Percentiles rank a stretch among this genome's conserved stretches.
Evolutionary conservation across 2,329 filamentous ascomycete species (phyloP).

Genomic region (Onygenales sp.): DNA sequence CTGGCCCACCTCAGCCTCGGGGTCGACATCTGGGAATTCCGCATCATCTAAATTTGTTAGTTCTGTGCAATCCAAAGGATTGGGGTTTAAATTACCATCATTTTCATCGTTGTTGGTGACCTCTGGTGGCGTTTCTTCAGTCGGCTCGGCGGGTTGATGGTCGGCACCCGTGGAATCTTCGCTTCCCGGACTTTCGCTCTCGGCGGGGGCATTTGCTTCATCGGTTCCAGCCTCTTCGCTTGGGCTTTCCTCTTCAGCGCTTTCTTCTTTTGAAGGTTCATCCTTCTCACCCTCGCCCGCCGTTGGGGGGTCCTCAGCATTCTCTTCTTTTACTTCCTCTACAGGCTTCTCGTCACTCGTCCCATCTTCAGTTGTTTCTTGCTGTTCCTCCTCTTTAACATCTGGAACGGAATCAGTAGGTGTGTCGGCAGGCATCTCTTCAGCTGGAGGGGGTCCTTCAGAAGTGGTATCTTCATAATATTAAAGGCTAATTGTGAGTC

Average conservation of each 20-base stretch:
- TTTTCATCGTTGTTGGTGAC: slow-evolving; percentile 9
- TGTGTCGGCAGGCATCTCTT: not conserved
- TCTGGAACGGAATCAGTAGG: slow-evolving; percentile 6
- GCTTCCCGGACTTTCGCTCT: not conserved
- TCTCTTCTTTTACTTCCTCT: slow-evolving; percentile 5
- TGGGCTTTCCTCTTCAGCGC: not conserved
- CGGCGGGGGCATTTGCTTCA: not conserved
- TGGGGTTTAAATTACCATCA: slow-evolving; percentile 12
- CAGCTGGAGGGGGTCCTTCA: not conserved
- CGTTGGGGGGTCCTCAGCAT: slow-evolving; percentile 4
- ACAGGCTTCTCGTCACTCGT: not conserved
- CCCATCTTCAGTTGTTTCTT: not conserved
- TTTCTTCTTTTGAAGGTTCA: slow-evolving; percentile 3
- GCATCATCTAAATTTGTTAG: not conserved
- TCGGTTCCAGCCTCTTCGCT: slow-evolving; percentile 5
- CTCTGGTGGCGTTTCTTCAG: not conserved
- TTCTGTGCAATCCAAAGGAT: not conserved
- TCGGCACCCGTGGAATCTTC: not conserved
- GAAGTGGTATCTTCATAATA: not conserved
- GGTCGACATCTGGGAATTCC: not conserved
- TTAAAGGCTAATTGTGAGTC: not conserved
- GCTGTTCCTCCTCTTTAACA: not conserved
- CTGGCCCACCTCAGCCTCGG: slow-evolving; percentile 6
- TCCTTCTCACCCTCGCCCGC: slow-evolving; percentile 6
- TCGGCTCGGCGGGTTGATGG: not conserved